These are phyloP conservation scores for Arabidopsis lyrata DNA, from an alignment of 441 rosid genomes.

Conservation along the genomic window DNA sequence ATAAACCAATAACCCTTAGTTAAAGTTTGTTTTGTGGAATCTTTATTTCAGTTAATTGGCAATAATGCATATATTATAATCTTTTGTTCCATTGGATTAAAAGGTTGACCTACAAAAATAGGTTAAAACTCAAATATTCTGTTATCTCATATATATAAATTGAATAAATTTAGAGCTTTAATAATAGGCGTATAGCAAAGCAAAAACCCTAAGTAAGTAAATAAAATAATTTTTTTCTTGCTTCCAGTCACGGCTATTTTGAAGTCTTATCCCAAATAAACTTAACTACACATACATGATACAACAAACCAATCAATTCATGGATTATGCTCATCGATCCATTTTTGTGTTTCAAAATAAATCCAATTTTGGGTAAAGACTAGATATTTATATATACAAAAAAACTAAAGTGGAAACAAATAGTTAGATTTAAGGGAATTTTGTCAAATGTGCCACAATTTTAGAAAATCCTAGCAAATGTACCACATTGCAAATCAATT, in stretches of 20 bases:
- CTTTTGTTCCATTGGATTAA: neutral
- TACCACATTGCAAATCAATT: too few relatives aligned
- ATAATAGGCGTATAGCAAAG: neutral
- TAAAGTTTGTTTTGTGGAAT: too few relatives aligned
- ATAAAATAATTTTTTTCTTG: neutral
- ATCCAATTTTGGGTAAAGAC: neutral
- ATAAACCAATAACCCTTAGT: too few relatives aligned
- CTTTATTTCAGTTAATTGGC: too few relatives aligned
- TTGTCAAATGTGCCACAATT: too few relatives aligned
- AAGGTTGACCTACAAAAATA: neutral
- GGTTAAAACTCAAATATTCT: neutral
- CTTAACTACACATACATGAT: neutral
- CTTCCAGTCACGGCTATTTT: neutral
- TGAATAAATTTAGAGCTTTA: neutral
- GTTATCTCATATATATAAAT: neutral
- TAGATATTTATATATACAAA: neutral
- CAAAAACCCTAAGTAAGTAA: neutral
- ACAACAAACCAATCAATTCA: neutral
- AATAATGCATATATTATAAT: too few relatives aligned
- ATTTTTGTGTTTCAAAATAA: neutral
- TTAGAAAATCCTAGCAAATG: too few relatives aligned
- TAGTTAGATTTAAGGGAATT: too few relatives aligned
- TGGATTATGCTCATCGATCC: conserved; percentile 5
- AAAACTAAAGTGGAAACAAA: neutral
- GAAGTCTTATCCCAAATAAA: conserved; percentile 8